phyloP scores from a whole-genome alignment of 345 rosid species.

The Hibiscus syriacus region DNA sequence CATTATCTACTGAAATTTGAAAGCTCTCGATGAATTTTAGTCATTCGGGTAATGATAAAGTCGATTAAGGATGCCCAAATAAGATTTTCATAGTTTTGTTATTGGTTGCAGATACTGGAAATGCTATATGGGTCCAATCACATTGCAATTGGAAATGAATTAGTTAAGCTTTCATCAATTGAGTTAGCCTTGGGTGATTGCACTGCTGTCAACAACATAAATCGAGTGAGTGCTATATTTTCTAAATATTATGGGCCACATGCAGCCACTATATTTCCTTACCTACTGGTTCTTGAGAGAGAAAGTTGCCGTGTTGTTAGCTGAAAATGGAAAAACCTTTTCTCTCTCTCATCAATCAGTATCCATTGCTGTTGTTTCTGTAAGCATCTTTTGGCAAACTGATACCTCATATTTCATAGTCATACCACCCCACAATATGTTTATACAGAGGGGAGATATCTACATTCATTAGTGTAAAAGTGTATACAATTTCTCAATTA shows the following conservation, averaged over 20 bases:
- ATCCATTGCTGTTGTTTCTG: background rate
- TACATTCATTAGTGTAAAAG: no score
- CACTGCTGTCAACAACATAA: constrained; percentile 31
- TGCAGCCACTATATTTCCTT: constrained; percentile 36
- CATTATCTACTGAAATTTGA: background rate
- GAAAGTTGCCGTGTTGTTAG: background rate
- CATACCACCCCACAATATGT: no score
- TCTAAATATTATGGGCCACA: constrained; percentile 47
- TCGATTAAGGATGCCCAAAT: background rate
- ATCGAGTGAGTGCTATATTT: constrained; percentile 35
- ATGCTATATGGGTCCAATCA: constrained; percentile 53
- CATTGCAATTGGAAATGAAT: constrained; percentile 70
- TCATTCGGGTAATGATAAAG: background rate
- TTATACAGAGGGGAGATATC: no score
- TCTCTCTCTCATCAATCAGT: background rate
- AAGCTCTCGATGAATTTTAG: background rate
- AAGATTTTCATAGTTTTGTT: constrained; percentile 7
- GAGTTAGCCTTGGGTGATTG: constrained; percentile 42
- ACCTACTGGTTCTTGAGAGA: constrained; percentile 17
- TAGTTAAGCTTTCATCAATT: constrained; percentile 69
- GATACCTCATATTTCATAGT: background rate
- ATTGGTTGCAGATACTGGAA: constrained; percentile 51
- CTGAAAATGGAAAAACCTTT: background rate
- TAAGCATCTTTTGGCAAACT: background rate
- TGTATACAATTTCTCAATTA: no score